Conservation (phyloP, 2,329 filamentous ascomycete genomes). For the Leptographium procerum region DNA sequence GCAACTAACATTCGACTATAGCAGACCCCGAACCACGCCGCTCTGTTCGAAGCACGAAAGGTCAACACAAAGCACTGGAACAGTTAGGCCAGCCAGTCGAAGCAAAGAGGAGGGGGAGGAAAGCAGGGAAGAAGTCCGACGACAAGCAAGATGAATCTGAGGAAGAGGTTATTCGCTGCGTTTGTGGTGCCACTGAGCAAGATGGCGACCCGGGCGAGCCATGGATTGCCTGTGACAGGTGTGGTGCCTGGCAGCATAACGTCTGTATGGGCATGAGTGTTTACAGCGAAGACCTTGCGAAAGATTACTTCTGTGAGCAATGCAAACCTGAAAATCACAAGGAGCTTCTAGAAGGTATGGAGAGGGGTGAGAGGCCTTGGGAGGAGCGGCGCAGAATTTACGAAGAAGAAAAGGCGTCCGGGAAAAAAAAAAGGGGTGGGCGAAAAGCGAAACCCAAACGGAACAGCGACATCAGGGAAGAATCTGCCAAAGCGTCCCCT, state of each 20-base stretch:
- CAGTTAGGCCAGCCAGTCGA: constrained; percentile 51
- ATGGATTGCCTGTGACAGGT: constrained; percentile 94
- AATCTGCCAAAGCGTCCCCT: constrained; percentile 23
- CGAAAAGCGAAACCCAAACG: constrained; percentile 55
- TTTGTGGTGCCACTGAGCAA: constrained; percentile 79
- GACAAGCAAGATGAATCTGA: constrained; percentile 41
- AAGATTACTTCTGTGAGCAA: constrained; percentile 84
- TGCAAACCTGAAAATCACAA: constrained; percentile 78
- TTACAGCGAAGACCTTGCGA: constrained; percentile 66
- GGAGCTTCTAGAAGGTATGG: constrained; percentile 66
- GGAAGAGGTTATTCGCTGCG: constrained; percentile 77
- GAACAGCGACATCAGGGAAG: constrained; percentile 50
- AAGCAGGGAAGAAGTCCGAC: constrained; percentile 49
- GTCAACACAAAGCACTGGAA: constrained; percentile 87
- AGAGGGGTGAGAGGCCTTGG: constrained; percentile 77
- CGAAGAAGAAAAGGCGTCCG: constrained; percentile 49
- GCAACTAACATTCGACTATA: constrained; percentile 6
- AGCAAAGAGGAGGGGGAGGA: constrained; percentile 37
- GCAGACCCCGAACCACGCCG: constrained; percentile 67
- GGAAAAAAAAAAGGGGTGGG: constrained; percentile 43
- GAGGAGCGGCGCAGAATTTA: constrained; percentile 54
- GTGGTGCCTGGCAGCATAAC: constrained; percentile 93
- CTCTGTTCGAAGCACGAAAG: constrained; percentile 92
- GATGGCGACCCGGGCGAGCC: constrained; percentile 77
- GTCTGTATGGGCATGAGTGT: constrained; percentile 81